Evolutionary conservation across 805 yeast species (phyloP), one percentile per base, ranked within the genome.

Genomic region (Candida sphagnicola): DNA sequence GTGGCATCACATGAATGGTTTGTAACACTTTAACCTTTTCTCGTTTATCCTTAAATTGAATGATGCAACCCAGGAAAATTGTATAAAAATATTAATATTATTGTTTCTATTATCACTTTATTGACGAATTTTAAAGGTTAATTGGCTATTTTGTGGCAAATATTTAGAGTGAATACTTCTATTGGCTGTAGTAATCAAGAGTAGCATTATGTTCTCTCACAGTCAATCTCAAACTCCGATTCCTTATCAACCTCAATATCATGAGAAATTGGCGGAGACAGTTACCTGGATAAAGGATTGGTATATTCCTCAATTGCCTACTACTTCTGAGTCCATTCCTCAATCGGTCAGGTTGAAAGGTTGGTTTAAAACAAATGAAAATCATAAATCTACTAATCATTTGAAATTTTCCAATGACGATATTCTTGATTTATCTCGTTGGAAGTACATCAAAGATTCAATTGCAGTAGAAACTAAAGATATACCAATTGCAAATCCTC

Each of bases 261-360:
- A 55, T 37, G 57, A 56, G 29, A 54, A 46, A 28, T 29, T 50
- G 30, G 53, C 48, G 10, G 54, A 48, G 18, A 50, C 55, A 16
- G 46, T 51, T 39, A 62, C 68, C 10, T 67, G 73, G 73, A 56
- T 58, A 35, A 59, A 62, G 28, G 70, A 61, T 43, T 66, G 72
- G 71, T 62, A 60, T 46, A 45, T 45, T 23, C 66, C 68, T 5
- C 35, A 29, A 33, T 25, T 21, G 26, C 18, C 28, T 36, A 32
- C 32, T 40, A 26, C 28, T 31, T 25, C 26, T 19, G 19, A 19
- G 19, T 37, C 17, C 38, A 43, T 35, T 26, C 43, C 43, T 11
- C 39, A 45, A 13, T 41, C 53, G 16, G 19, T 38, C 6, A 47
- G 50, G 28, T 46, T 64, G 34, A 66, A 63, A 45, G 70, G 72